phyloP scores from a whole-genome alignment of 768 basidiomycete species.

The Russula sp. region DNA sequence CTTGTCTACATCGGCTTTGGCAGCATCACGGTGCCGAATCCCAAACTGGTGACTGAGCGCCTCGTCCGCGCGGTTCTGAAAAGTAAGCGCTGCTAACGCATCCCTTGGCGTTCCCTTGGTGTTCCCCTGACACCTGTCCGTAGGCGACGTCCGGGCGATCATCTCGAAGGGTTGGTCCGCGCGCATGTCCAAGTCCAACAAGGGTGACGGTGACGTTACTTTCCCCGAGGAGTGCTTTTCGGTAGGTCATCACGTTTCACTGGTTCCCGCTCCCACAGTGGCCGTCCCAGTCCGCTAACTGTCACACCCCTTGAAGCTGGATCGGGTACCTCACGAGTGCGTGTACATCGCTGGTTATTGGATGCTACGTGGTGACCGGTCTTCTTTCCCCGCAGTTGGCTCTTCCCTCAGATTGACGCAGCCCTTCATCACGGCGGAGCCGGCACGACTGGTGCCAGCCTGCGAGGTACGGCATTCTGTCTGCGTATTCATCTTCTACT shows the following conservation, averaged over 20 bases:
- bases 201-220: slow-evolving; percentile 35
- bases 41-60: slow-evolving; percentile 45
- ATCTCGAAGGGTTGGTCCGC: slow-evolving; percentile 64
- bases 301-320: slow-evolving; percentile 34
- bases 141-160: slow-evolving; percentile 60
- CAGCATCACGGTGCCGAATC: slow-evolving; percentile 59
- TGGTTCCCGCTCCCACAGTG: neutral
- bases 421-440: slow-evolving; percentile 66
- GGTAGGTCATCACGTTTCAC: slow-evolving; percentile 25
- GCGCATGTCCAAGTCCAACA: slow-evolving; percentile 41
- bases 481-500: neutral
- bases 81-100: slow-evolving; percentile 35
- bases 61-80: slow-evolving; percentile 57
- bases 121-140: slow-evolving; percentile 1
- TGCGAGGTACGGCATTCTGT: slow-evolving; percentile 35
- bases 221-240: slow-evolving; percentile 50
- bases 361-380: neutral
- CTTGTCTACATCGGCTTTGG: slow-evolving; percentile 72
- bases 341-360: slow-evolving; percentile 14
- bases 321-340: slow-evolving; percentile 60
- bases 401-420: slow-evolving; percentile 56
- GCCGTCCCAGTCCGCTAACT: neutral
- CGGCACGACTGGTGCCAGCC: slow-evolving; percentile 62
- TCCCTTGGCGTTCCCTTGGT: neutral
- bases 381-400: slow-evolving; percentile 38